Percentiles rank a stretch among this genome's conserved stretches.
Conservation (phyloP, 192 early-diverging fungal genomes). For the Coemansia sp. region DNA sequence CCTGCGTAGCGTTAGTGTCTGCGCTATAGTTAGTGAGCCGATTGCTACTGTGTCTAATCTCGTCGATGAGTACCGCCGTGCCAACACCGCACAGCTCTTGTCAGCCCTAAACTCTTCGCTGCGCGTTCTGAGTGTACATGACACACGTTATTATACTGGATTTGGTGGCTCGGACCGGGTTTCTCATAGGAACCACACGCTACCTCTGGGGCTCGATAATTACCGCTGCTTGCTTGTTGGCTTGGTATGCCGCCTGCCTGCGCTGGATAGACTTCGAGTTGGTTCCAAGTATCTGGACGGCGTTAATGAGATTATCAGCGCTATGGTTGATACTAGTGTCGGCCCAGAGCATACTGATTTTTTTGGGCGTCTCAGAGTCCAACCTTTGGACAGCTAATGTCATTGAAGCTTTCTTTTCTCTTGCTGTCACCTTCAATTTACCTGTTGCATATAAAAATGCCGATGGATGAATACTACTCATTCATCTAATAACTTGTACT, state of each 20-base stretch:
- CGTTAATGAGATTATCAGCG: background rate
- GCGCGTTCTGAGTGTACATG: background rate
- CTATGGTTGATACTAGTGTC: background rate
- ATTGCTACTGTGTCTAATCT: background rate
- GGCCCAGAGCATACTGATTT: background rate
- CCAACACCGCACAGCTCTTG: background rate
- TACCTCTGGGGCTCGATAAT: background rate
- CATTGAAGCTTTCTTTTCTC: too few relatives aligned
- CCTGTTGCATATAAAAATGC: too few relatives aligned
- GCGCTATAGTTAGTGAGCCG: background rate
- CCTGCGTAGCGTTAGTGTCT: background rate
- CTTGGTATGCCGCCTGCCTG: background rate
- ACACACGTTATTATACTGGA: background rate
- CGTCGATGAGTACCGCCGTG: background rate
- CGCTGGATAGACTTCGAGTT: background rate
- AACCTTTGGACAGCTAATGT: background rate
- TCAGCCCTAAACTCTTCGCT: background rate
- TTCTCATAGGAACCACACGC: background rate
- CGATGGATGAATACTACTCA: too few relatives aligned
- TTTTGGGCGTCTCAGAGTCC: background rate
- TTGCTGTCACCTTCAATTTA: too few relatives aligned
- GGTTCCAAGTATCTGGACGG: background rate
- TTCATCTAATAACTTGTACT: too few relatives aligned
- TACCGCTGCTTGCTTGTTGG: background rate
- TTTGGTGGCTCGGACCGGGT: background rate